Evolutionary conservation across 352 stramenopile genomes (phyloP).

Genomic region (Globisporangium carolinianum): DNA sequence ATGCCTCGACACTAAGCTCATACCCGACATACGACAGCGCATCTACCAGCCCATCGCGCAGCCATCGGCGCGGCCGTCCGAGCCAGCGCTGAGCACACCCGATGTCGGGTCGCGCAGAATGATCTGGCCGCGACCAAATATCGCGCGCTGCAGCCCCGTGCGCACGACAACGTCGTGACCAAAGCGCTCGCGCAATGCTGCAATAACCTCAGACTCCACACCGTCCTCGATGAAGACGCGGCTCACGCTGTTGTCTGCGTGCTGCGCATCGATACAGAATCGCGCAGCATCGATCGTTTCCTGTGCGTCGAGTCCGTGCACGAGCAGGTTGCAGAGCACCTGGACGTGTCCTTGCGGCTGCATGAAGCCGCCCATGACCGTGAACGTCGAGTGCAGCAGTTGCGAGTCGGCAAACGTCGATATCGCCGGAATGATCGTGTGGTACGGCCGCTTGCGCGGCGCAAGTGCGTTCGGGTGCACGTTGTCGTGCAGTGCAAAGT

Average conservation of each 20-base stretch:
- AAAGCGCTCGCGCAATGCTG: constrained; percentile 52
- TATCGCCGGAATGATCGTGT: constrained; percentile 98
- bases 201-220: constrained; percentile 56
- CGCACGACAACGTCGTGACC: constrained; percentile 69
- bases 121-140: constrained; percentile 83
- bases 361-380: constrained; percentile 92
- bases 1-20: constrained; percentile 18
- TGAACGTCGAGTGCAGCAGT: constrained; percentile 90
- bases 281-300: constrained; percentile 90
- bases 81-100: constrained; percentile 92
- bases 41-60: constrained; percentile 87
- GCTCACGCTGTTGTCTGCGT: constrained; percentile 55
- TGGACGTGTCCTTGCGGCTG: constrained; percentile 96
- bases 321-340: constrained; percentile 88
- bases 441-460: constrained; percentile 92
- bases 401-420: constrained; percentile 81
- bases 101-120: constrained; percentile 71
- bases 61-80: constrained; percentile 91
- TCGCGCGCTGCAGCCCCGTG: constrained; percentile 24
- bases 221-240: constrained; percentile 84
- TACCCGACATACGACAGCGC: neutral
- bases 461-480: constrained; percentile 91
- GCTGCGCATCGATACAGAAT: constrained; percentile 89
- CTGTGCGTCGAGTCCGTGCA: constrained; percentile 78
- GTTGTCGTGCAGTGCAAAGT: constrained; percentile 84